Conservation (phyloP, 257 asterid species). For the Ilex aquifolium region DNA sequence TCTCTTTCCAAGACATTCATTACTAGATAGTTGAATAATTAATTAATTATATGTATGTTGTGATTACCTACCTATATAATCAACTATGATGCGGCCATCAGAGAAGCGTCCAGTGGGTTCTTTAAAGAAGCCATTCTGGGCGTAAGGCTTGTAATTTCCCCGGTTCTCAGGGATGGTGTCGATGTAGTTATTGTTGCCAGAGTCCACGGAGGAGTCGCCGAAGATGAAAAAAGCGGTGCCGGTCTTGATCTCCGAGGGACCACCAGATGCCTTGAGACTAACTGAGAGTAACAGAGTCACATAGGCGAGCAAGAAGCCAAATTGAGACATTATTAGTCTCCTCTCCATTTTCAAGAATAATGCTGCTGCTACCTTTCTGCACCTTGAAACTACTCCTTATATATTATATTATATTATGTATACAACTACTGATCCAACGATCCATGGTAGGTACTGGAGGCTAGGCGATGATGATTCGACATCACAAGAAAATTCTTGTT, state of each 20-base stretch:
- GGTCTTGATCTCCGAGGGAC: background rate
- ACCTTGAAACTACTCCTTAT: too few species aligned
- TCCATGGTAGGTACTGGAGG: too few species aligned
- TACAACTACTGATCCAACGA: too few species aligned
- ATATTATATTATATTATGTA: too few species aligned
- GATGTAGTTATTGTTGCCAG: slow-evolving; percentile 47
- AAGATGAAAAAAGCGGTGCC: slow-evolving; percentile 36
- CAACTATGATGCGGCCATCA: slow-evolving; percentile 47
- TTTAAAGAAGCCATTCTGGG: slow-evolving; percentile 36
- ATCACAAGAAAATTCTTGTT: too few species aligned
- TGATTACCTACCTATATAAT: slow-evolving; percentile 33
- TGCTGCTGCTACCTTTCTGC: too few species aligned
- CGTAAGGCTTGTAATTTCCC: slow-evolving; percentile 43
- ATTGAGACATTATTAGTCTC: too few species aligned
- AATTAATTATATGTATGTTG: background rate
- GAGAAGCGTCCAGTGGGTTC: slow-evolving; percentile 53
- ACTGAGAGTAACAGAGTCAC: slow-evolving; percentile 1
- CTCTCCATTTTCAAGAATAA: too few species aligned
- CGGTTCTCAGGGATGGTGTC: slow-evolving; percentile 40
- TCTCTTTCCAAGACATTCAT: too few species aligned
- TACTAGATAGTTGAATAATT: too few species aligned
- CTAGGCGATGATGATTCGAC: too few species aligned
- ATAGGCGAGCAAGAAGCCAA: too few species aligned
- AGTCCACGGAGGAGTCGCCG: slow-evolving; percentile 49
- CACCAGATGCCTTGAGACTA: slow-evolving; percentile 1